phyloP scores from a whole-genome alignment of 2,329 filamentous ascomycete species.

The Aspergillus brasiliensis region DNA sequence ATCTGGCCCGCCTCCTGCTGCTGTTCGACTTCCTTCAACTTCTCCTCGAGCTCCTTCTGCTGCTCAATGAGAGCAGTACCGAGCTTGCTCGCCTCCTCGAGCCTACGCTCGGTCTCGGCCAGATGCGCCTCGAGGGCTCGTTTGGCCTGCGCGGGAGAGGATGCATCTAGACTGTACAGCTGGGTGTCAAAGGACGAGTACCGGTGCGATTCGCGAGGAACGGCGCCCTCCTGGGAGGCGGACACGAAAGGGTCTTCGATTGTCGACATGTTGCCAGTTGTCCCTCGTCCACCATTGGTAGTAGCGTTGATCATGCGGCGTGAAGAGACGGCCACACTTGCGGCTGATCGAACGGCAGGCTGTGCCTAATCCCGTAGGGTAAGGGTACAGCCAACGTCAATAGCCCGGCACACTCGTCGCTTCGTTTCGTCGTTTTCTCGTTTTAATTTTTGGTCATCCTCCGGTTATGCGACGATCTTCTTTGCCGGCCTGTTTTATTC shows the following conservation, averaged over 20 bases:
- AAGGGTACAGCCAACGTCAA: slow-evolving; percentile 27
- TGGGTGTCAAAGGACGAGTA: slow-evolving; percentile 83
- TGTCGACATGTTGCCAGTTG: slow-evolving; percentile 24
- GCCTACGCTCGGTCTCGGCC: slow-evolving; percentile 84
- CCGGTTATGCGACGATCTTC: slow-evolving; percentile 20
- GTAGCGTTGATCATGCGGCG: slow-evolving; percentile 13
- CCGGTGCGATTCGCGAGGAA: slow-evolving; percentile 59
- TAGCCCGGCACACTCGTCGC: slow-evolving; percentile 26
- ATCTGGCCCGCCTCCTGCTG: slow-evolving; percentile 76
- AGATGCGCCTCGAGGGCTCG: slow-evolving; percentile 88
- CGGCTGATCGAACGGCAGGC: slow-evolving; percentile 5
- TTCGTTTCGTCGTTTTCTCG: slow-evolving; percentile 23
- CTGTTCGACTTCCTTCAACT: slow-evolving; percentile 80
- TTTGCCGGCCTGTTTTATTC: background rate
- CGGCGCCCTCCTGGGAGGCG: slow-evolving; percentile 45
- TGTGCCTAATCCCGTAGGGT: slow-evolving; percentile 13
- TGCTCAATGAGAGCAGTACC: slow-evolving; percentile 87
- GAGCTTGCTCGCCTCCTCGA: slow-evolving; percentile 87
- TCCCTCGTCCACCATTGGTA: slow-evolving; percentile 16
- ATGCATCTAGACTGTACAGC: slow-evolving; percentile 74
- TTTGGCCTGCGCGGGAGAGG: slow-evolving; percentile 84
- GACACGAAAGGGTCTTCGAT: slow-evolving; percentile 63
- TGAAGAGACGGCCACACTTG: slow-evolving; percentile 9
- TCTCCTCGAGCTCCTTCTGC: slow-evolving; percentile 77
- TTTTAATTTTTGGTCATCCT: slow-evolving; percentile 34